Evolutionary conservation across 139 green algal species (phyloP).

Genomic region (Yamagishiella unicocca): DNA sequence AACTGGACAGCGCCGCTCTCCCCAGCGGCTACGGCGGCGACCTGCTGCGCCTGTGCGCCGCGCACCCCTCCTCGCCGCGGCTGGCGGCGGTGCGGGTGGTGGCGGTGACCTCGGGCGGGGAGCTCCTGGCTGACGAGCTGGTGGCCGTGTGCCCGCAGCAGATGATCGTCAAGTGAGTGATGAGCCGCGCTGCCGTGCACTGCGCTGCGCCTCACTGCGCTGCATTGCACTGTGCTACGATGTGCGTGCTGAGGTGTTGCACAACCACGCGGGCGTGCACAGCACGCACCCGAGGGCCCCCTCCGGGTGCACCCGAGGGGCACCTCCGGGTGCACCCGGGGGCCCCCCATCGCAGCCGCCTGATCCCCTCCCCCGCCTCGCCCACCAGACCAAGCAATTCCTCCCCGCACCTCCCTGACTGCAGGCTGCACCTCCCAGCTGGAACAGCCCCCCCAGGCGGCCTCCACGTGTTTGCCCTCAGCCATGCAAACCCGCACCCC

Average conservation of each 20-base stretch:
- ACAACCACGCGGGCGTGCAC: too few relatives aligned
- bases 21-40: background rate
- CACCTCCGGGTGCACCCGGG: too few relatives aligned
- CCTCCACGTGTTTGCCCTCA: constrained; percentile 16
- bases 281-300: too few relatives aligned
- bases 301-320: too few relatives aligned
- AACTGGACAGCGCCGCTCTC: background rate
- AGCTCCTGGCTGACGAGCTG: background rate
- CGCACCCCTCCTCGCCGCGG: background rate
- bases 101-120: background rate
- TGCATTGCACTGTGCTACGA: too few relatives aligned
- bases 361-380: too few relatives aligned
- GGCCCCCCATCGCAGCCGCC: too few relatives aligned
- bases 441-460: background rate
- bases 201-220: too few relatives aligned
- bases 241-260: too few relatives aligned
- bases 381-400: too few relatives aligned
- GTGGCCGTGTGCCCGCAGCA: background rate
- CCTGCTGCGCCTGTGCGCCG: background rate
- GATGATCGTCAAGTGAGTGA: background rate
- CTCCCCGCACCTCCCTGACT: background rate
- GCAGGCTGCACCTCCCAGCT: constrained; percentile 15
- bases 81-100: background rate
- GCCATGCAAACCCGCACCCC: background rate
- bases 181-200: too few relatives aligned